phyloP scores from a whole-genome alignment of 108 stramenopile species.

The Cyclotella sp. region DNA sequence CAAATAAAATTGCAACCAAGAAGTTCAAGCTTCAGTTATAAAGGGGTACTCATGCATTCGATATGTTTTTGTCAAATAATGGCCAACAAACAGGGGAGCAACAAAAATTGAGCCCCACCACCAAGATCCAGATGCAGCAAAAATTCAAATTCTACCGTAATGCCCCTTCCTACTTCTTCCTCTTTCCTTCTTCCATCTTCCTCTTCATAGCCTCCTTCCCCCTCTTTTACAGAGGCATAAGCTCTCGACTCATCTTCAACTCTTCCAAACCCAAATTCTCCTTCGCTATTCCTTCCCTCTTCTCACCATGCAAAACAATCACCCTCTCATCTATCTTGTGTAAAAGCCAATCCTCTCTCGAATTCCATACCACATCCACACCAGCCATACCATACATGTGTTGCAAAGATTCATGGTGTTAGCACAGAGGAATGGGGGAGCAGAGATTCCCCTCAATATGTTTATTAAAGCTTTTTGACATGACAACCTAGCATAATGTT shows the following conservation, averaged over 20 bases:
- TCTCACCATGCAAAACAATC: conserved; percentile 30
- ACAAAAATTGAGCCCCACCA: not conserved
- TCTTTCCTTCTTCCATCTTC: conserved; percentile 63
- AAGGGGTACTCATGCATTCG: too few relatives aligned
- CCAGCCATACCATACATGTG: conserved; percentile 44
- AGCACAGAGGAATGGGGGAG: conserved; percentile 65
- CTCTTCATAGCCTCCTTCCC: conserved; percentile 81
- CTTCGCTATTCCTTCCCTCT: conserved; percentile 48
- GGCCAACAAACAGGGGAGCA: too few relatives aligned
- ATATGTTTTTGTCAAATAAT: too few relatives aligned
- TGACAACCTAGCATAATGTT: conserved; percentile 62
- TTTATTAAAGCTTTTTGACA: conserved; percentile 64
- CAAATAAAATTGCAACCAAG: too few relatives aligned
- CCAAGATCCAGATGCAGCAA: not conserved
- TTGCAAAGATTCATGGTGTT: conserved; percentile 79
- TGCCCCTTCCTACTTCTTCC: conserved; percentile 23
- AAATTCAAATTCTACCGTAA: too few relatives aligned
- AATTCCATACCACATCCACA: conserved; percentile 66
- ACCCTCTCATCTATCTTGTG: conserved; percentile 36
- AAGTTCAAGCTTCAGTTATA: too few relatives aligned
- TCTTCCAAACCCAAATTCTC: conserved; percentile 70
- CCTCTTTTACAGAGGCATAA: conserved; percentile 68
- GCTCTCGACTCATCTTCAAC: conserved; percentile 60
- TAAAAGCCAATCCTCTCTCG: conserved; percentile 78
- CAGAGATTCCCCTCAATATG: conserved; percentile 44